These are phyloP conservation scores for Glaciozyma martinii DNA, from an alignment of 768 basidiomycete genomes.

Conservation along the genomic window DNA sequence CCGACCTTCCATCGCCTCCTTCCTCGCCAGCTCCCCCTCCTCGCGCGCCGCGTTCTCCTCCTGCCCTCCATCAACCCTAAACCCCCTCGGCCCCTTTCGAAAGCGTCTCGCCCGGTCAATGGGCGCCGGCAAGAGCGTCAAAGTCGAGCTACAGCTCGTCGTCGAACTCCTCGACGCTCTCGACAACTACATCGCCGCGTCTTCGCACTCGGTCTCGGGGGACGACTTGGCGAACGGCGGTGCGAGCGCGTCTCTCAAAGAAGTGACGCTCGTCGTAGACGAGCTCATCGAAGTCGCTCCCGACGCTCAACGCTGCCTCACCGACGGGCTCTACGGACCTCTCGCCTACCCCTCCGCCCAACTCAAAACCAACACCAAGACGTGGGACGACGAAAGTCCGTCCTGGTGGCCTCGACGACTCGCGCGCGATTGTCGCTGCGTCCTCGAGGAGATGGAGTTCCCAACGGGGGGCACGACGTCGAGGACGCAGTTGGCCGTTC, in stretches of 20 bases:
- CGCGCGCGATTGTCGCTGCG: conserved; percentile 12
- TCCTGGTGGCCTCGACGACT: conserved; percentile 26
- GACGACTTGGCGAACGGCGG: background rate
- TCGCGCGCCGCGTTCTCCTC: background rate
- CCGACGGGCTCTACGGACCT: conserved; percentile 22
- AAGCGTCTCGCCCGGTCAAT: conserved; percentile 25
- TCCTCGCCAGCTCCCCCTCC: background rate
- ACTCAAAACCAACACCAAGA: background rate
- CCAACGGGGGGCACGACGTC: background rate
- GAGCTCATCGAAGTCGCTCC: conserved; percentile 28
- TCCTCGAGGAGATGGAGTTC: conserved; percentile 20
- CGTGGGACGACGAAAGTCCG: background rate
- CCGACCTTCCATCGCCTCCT: background rate
- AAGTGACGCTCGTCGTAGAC: conserved; percentile 19
- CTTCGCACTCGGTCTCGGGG: background rate
- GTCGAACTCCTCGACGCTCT: conserved; percentile 30
- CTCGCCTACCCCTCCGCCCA: conserved; percentile 5
- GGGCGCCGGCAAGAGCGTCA: background rate
- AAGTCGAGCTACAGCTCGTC: conserved; percentile 25
- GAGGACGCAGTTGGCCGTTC: background rate
- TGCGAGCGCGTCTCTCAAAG: conserved; percentile 8
- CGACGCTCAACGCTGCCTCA: conserved; percentile 22
- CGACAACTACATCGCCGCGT: conserved; percentile 15
- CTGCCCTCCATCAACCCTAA: background rate
- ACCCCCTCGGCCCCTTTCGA: conserved; percentile 24